Evolutionary conservation across 805 yeast genomes (phyloP).

Genomic region (Candida easanensis): DNA sequence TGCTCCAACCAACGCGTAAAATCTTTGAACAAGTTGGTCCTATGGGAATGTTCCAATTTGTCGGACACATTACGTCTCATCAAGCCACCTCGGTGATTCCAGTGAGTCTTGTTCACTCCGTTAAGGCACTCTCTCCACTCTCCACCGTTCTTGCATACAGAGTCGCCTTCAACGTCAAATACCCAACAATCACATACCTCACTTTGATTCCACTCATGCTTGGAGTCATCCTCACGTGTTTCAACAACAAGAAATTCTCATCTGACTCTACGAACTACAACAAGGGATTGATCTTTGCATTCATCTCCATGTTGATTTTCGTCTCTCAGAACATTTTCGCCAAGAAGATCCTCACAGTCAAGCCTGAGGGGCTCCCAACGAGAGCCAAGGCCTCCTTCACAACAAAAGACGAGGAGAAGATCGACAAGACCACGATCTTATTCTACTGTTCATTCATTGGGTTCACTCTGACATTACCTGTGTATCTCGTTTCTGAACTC

Average conservation of each 20-base stretch:
- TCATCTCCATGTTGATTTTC: slow-evolving; percentile 52
- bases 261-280: slow-evolving; percentile 16
- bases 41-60: slow-evolving; percentile 91
- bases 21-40: slow-evolving; percentile 74
- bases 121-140: slow-evolving; percentile 88
- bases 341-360: slow-evolving; percentile 62
- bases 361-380: slow-evolving; percentile 29
- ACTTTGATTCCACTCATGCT: slow-evolving; percentile 75
- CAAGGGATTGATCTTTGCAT: slow-evolving; percentile 36
- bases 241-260: slow-evolving; percentile 35
- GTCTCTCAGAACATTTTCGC: slow-evolving; percentile 80
- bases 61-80: slow-evolving; percentile 89
- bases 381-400: slow-evolving; percentile 7
- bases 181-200: slow-evolving; percentile 64
- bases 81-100: slow-evolving; percentile 91
- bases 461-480: slow-evolving; percentile 60
- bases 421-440: slow-evolving; percentile 70
- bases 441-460: slow-evolving; percentile 73
- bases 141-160: slow-evolving; percentile 82
- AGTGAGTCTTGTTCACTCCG: slow-evolving; percentile 92
- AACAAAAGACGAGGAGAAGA: slow-evolving; percentile 35
- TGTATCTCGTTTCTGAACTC: slow-evolving; percentile 58
- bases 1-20: slow-evolving; percentile 52
- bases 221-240: slow-evolving; percentile 84
- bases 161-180: slow-evolving; percentile 53